Percentiles rank a stretch among this genome's conserved stretches.
phyloP scores from a whole-genome alignment of 2,329 filamentous ascomycete species.

The Colletotrichum karsti region DNA sequence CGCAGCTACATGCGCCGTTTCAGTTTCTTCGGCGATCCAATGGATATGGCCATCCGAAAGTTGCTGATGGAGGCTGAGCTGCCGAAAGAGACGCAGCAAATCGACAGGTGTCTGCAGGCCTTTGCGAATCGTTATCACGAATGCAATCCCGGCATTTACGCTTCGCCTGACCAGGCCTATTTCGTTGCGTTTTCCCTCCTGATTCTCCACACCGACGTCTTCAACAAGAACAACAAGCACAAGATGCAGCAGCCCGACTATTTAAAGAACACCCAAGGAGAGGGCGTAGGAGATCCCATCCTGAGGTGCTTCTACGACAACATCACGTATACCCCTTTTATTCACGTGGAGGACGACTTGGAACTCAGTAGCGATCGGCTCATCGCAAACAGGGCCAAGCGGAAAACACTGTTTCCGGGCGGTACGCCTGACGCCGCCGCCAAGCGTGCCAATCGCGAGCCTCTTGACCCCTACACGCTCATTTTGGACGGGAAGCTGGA shows the following conservation, averaged over 20 bases:
- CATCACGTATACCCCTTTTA: slow-evolving; percentile 97
- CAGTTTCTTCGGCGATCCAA: slow-evolving; percentile 93
- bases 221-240: slow-evolving; percentile 99
- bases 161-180: slow-evolving; percentile 92
- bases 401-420: slow-evolving; percentile 74
- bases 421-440: slow-evolving; percentile 67
- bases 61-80: slow-evolving; percentile 96
- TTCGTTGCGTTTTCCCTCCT: slow-evolving; percentile 97
- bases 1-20: slow-evolving; percentile 96
- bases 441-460: slow-evolving; percentile 77
- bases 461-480: slow-evolving; percentile 92
- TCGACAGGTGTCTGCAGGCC: slow-evolving; percentile 91
- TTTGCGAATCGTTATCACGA: slow-evolving; percentile 98
- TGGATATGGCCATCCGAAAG: slow-evolving; percentile 97
- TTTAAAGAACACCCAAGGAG: slow-evolving; percentile 90
- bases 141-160: slow-evolving; percentile 96
- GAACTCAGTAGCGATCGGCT: slow-evolving; percentile 81
- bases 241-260: slow-evolving; percentile 99
- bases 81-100: slow-evolving; percentile 97
- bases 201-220: slow-evolving; percentile 97
- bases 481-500: slow-evolving; percentile 93
- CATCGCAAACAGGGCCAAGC: slow-evolving; percentile 75
- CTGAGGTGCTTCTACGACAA: slow-evolving; percentile 98
- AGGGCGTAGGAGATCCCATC: slow-evolving; percentile 93
- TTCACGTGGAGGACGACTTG: slow-evolving; percentile 93